These are phyloP conservation scores for Triangularia setosa DNA, from an alignment of 2,329 filamentous ascomycete species.

Conservation along the genomic window DNA sequence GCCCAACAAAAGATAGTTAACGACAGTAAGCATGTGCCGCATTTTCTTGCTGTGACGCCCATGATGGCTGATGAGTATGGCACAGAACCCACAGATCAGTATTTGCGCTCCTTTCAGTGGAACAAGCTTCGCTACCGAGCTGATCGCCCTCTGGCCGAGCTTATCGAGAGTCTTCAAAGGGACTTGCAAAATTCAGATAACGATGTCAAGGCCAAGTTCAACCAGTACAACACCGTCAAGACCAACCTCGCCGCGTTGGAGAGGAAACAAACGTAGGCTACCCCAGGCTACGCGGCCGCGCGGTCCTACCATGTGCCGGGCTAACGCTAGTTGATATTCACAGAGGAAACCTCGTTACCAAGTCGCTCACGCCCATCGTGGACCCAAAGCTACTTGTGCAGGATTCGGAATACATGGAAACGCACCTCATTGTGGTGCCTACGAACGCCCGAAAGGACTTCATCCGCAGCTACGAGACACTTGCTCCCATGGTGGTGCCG, in stretches of 20 bases:
- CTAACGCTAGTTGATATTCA: conserved; percentile 16
- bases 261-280: conserved; percentile 75
- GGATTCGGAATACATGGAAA: conserved; percentile 95
- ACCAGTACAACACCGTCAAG: conserved; percentile 89
- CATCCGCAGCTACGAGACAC: conserved; percentile 79
- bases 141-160: conserved; percentile 82
- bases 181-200: conserved; percentile 91
- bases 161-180: conserved; percentile 88
- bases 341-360: conserved; percentile 89
- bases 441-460: conserved; percentile 80
- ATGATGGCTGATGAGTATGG: conserved; percentile 12
- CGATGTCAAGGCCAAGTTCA: conserved; percentile 91
- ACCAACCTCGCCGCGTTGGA: conserved; percentile 76
- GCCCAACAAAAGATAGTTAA: conserved; percentile 89
- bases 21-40: conserved; percentile 62
- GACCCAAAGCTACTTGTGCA: conserved; percentile 75
- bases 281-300: background rate
- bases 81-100: conserved; percentile 90
- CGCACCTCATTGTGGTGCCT: conserved; percentile 87
- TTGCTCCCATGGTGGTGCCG: conserved; percentile 89
- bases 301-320: background rate
- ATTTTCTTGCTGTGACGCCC: background rate
- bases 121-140: conserved; percentile 97
- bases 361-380: conserved; percentile 86
- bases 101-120: conserved; percentile 85